These are phyloP conservation scores for Rhizopogon sp. DNA, from an alignment of 768 basidiomycete genomes.

Conservation along the genomic window DNA sequence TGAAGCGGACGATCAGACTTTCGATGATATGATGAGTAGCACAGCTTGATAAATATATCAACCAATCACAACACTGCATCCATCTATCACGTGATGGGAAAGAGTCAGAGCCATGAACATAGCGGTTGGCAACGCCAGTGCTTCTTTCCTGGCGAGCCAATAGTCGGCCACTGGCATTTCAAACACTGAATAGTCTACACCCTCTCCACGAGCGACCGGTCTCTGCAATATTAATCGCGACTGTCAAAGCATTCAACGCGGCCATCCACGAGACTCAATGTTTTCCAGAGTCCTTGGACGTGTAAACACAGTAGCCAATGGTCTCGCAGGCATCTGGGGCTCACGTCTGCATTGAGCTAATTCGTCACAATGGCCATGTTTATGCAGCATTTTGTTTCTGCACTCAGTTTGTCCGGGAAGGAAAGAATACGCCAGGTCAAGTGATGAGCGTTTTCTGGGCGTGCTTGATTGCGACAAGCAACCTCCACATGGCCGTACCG, in stretches of 20 bases:
- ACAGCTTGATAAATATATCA: too few species aligned
- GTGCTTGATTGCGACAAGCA: conserved; percentile 83
- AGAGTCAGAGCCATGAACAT: too few species aligned
- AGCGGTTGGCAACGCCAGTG: too few species aligned
- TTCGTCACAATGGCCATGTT: conserved; percentile 91
- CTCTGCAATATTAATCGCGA: conserved; percentile 57
- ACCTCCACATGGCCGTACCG: conserved; percentile 84
- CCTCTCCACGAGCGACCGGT: conserved; percentile 14
- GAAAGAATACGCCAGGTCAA: conserved; percentile 60
- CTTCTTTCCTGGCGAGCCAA: too few species aligned
- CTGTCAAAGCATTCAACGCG: conserved; percentile 93
- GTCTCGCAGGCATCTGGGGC: conserved; percentile 73
- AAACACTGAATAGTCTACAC: too few species aligned
- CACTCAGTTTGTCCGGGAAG: conserved; percentile 75
- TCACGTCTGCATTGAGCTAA: conserved; percentile 64
- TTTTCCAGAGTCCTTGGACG: conserved; percentile 40
- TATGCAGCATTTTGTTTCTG: conserved; percentile 98
- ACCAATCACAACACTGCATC: too few species aligned
- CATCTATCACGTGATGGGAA: too few species aligned
- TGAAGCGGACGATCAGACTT: too few species aligned
- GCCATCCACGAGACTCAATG: conserved; percentile 45
- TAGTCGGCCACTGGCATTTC: too few species aligned
- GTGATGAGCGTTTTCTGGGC: conserved; percentile 99
- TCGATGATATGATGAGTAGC: too few species aligned
- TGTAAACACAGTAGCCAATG: conserved; percentile 42